Conservation (phyloP, 1,284 basidiomycete species). For the Apiotrichum sp. region DNA sequence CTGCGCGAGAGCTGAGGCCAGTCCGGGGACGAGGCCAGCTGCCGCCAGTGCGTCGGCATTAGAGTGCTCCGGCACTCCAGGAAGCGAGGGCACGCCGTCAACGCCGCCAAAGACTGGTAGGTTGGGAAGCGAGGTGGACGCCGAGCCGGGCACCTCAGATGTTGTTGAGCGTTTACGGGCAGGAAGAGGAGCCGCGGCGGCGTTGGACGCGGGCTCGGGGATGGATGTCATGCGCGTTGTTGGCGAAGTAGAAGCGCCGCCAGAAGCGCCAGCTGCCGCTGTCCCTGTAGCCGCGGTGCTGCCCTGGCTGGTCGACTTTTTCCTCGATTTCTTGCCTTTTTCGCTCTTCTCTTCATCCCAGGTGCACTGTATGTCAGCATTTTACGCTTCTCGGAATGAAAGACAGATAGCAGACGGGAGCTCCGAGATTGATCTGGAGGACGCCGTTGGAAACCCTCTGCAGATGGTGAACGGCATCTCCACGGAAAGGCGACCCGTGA, state of each 20-base stretch:
- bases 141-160: background rate
- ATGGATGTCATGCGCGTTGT: too few relatives aligned
- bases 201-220: too few relatives aligned
- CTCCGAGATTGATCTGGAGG: too few relatives aligned
- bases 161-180: too few relatives aligned
- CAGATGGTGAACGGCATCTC: too few relatives aligned
- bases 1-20: background rate
- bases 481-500: too few relatives aligned
- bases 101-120: background rate
- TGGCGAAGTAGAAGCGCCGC: too few relatives aligned
- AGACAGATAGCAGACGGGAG: too few relatives aligned
- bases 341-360: conserved; percentile 4
- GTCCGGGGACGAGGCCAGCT: background rate
- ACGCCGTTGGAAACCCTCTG: too few relatives aligned
- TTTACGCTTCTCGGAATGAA: too few relatives aligned
- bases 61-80: too few relatives aligned
- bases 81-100: background rate
- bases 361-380: conserved; percentile 1
- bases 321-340: background rate
- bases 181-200: too few relatives aligned
- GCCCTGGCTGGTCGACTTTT: background rate
- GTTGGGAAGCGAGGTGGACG: background rate
- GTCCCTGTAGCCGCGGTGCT: background rate
- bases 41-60: background rate
- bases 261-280: background rate